Base-by-base conservation (phyloP, 192 early-diverging fungal species). In the Linnemannia elongata region DNA sequence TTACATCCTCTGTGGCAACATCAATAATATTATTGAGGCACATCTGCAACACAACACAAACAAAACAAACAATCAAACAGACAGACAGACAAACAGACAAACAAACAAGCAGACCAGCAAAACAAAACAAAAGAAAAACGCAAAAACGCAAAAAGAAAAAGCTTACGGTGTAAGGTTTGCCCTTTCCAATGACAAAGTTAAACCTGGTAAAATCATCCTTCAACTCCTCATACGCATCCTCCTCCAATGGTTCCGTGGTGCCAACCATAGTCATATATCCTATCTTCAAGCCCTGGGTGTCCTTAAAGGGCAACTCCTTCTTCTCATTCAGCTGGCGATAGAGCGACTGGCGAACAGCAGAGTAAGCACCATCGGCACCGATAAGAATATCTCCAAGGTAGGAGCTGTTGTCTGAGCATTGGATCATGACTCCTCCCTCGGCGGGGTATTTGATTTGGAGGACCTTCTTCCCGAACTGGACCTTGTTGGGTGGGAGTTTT, bases 331-430 rank as follows among this genome's bases (percentile, higher is more conserved):
- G 1, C 8, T 63, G 13, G 7, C 30, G 38, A 36, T 84, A 84
- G 0, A 84, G 4, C 5, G 54, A 71, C 42, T 84, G 82, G 39
- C 82, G 76, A 33, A 79, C 77, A 2, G 77, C 82, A 68, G 72
- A 75, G 66, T 84, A 79, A 5, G 82, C 82, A 47, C 82, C 82
- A 73, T 84, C 82, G 38, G 82, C 82, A n/a, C 82, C 82, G 18
- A 84, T 73, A 38, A 84, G 42, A 42, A 84, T 79, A 35, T 84
- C 82, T n/a, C 82, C 82, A 6, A 66, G n/a, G 17, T 84, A 84
- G 35, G 82, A 75, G 10, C 73, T 38, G 63, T 71, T 75, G 73
- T 84, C 82, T 2, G 82, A 73, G 55, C 72, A 84, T 4, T 74
- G 45, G 77, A 84, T 75, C 38, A 57, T 66, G 27, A 78, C 82